phyloP scores from a whole-genome alignment of 495 filamentous ascomycete species.

The Mytilinidion resinicola region DNA sequence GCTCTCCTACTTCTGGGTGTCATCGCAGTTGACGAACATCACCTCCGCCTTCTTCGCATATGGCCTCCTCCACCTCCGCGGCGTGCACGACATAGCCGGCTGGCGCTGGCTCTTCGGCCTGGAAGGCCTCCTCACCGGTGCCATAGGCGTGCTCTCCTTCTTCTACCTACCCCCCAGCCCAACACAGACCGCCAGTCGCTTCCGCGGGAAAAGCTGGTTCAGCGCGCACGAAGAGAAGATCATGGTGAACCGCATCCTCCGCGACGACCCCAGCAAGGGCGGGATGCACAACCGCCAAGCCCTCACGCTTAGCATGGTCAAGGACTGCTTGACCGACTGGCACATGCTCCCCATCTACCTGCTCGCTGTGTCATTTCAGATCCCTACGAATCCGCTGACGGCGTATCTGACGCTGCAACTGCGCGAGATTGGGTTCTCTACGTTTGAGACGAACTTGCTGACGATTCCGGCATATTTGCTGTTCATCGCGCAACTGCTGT shows the following conservation, averaged over 20 bases:
- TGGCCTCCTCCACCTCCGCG: slow-evolving; percentile 61
- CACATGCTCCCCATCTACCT: slow-evolving; percentile 38
- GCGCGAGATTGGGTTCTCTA: slow-evolving; percentile 19
- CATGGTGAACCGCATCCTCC: slow-evolving; percentile 31
- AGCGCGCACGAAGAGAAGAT: slow-evolving; percentile 43
- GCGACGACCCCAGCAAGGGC: slow-evolving; percentile 32
- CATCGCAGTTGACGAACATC: slow-evolving; percentile 38
- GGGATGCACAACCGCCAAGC: slow-evolving; percentile 33
- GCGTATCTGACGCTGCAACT: slow-evolving; percentile 26
- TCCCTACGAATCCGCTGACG: slow-evolving; percentile 17
- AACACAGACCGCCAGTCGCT: slow-evolving; percentile 59
- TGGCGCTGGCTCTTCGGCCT: slow-evolving; percentile 25
- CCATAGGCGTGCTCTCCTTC: slow-evolving; percentile 27
- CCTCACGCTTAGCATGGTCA: slow-evolving; percentile 17
- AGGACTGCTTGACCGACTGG: slow-evolving; percentile 25
- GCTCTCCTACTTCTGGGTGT: not conserved
- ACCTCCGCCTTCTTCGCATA: slow-evolving; percentile 63
- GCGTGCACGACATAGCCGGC: slow-evolving; percentile 52
- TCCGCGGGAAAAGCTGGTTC: slow-evolving; percentile 71
- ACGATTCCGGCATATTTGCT: slow-evolving; percentile 34
- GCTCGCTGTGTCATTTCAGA: slow-evolving; percentile 29
- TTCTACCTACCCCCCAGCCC: slow-evolving; percentile 61
- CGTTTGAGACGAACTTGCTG: slow-evolving; percentile 29
- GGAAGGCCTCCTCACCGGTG: slow-evolving; percentile 14
- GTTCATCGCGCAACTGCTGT: slow-evolving; percentile 43